Base-by-base conservation (phyloP, 2,329 filamentous ascomycete genomes). In the Aureobasidium leucospermi region DNA sequence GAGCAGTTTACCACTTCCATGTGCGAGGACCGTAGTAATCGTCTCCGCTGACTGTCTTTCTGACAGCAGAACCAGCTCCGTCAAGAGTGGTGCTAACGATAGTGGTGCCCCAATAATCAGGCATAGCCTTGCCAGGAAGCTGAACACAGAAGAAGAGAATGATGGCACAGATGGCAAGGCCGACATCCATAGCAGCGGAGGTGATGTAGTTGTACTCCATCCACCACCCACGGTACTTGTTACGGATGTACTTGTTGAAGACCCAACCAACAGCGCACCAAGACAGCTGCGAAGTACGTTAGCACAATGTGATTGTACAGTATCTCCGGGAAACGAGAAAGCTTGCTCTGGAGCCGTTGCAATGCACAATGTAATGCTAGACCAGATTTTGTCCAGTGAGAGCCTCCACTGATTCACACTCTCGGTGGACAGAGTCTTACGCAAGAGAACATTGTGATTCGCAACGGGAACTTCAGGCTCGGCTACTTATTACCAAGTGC, bases 161-260 rank as follows among this genome's bases (percentile, higher is more conserved):
- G n/a, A 95, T 85, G 42, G 94, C 85, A 34, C 88, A 89, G 66
- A 93, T 87, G 0, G 90, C 90, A 16, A 96, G 76, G 1, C 90
- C 89, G 1, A 88, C 90, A 69, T 95, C 90, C 61, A 95, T 78
- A 2, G 88, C 90, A 0, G 90, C 90, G 61, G 86, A 90, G 52
- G 94, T 77, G 5, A 90, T 92, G 89, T 95, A 94, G 48, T 89
- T 93, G 73, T 95, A 96, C 73, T 95, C 93, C 57, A 85, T 85
- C 90, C 90, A 95, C 90, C 90, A 96, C 1, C 83, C 85, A 23
- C 78, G 79, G 23, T 83, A 85, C 31, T 85, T 79, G 36, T 83
- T 83, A 69, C 85, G 85, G 67, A 95, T 81, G 62, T 86, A 73
- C 70, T 87, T 86, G 71, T 95, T 95, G 79, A 96, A 96, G 45